Conservation (phyloP, 1,284 basidiomycete species). For the Mixia osmundae region DNA sequence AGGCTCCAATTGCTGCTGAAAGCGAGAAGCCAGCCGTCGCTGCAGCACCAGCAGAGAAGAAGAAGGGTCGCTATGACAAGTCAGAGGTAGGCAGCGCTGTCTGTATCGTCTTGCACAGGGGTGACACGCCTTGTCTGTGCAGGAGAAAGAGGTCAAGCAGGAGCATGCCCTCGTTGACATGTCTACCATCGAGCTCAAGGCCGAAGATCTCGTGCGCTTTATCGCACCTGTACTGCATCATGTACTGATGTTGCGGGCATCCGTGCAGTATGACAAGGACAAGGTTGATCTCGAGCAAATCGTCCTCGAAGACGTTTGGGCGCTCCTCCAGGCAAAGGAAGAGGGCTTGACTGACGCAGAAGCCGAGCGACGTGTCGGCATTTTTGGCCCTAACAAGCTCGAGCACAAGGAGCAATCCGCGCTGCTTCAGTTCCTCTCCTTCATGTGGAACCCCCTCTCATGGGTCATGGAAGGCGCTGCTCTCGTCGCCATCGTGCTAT, state of each 20-base stretch:
- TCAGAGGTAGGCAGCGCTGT: no score
- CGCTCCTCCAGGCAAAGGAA: slow-evolving; percentile 74
- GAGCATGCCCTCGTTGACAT: slow-evolving; percentile 24
- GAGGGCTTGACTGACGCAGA: slow-evolving; percentile 55
- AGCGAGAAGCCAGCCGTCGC: no score
- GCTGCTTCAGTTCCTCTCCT: slow-evolving; percentile 67
- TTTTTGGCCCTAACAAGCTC: slow-evolving; percentile 92
- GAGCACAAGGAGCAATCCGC: slow-evolving; percentile 71
- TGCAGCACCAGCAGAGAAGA: no score
- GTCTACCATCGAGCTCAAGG: slow-evolving; percentile 52
- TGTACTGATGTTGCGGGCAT: no score
- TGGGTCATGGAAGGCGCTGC: slow-evolving; percentile 99
- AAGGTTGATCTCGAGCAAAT: slow-evolving; percentile 97
- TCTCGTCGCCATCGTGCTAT: slow-evolving; percentile 82
- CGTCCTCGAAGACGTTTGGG: slow-evolving; percentile 90
- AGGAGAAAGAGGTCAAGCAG: slow-evolving; percentile 7
- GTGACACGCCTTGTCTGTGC: no score
- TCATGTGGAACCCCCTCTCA: slow-evolving; percentile 97
- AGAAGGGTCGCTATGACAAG: no score
- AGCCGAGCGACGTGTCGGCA: slow-evolving; percentile 58
- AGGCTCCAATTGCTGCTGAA: no score
- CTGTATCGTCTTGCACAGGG: no score
- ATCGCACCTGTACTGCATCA: no score
- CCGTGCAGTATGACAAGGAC: slow-evolving; percentile 92
- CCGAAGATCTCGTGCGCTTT: slow-evolving; percentile 88